Percentiles rank a stretch among this genome's conserved stretches.
Evolutionary conservation across 169 alveolate species (phyloP).

Genomic region (Plasmodium knowlesi): DNA sequence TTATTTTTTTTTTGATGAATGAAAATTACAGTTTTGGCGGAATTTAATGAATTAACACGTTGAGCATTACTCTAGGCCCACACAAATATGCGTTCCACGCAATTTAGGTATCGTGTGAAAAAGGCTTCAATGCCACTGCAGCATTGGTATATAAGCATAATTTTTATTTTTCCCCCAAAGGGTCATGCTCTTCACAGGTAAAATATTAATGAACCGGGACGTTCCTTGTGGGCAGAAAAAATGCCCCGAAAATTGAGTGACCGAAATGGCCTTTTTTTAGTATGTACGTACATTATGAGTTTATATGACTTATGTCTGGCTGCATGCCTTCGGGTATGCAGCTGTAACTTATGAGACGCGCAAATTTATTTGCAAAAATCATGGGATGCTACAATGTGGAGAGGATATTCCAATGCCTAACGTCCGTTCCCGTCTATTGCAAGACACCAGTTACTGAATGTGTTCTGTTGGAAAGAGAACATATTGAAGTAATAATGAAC

Average conservation of each 20-base stretch:
- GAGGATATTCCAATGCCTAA: background rate
- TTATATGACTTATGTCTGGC: background rate
- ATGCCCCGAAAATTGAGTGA: constrained; percentile 15
- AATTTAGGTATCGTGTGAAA: too few relatives aligned
- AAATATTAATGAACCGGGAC: background rate
- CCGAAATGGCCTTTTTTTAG: constrained; percentile 4
- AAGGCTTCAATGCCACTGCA: background rate
- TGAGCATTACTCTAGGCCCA: background rate
- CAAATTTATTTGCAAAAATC: constrained; percentile 1
- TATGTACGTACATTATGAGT: constrained; percentile 11
- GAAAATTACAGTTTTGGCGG: too few relatives aligned
- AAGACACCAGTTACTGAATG: constrained; percentile 65
- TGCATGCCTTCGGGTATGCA: constrained; percentile 6
- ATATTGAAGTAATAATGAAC: constrained; percentile 69
- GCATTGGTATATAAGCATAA: background rate
- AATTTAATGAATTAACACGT: background rate
- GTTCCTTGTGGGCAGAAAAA: background rate
- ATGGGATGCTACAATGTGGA: constrained; percentile 57
- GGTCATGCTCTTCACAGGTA: background rate
- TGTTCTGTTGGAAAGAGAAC: constrained; percentile 44
- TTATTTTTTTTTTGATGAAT: too few relatives aligned
- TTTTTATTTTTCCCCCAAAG: background rate
- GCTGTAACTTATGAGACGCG: constrained; percentile 60
- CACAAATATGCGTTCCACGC: background rate
- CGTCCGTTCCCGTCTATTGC: constrained; percentile 49